Conservation (phyloP, 2,329 filamentous ascomycete species). For the Graphilbum fragrans region DNA sequence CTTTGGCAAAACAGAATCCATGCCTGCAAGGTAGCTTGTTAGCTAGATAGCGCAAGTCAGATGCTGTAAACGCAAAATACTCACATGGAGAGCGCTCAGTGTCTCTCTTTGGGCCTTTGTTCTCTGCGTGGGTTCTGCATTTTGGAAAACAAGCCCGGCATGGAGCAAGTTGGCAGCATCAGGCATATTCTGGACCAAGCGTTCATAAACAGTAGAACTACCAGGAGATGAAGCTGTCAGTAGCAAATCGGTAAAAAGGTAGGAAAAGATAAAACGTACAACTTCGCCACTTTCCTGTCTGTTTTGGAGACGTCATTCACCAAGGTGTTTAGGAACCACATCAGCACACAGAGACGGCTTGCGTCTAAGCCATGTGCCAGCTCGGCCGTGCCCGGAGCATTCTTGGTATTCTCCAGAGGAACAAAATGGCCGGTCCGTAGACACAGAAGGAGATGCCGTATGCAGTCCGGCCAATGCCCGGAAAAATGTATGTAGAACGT, state of each 20-base stretch:
- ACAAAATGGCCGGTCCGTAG: slow-evolving; percentile 34
- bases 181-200: slow-evolving; percentile 36
- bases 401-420: slow-evolving; percentile 31
- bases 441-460: slow-evolving; percentile 51
- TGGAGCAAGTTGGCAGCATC: slow-evolving; percentile 36
- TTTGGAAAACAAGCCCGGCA: slow-evolving; percentile 6
- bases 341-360: slow-evolving; percentile 39
- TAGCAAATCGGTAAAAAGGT: no score
- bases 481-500: slow-evolving; percentile 66
- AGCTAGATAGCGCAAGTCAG: neutral
- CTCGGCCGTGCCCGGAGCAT: slow-evolving; percentile 26
- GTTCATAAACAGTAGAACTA: slow-evolving; percentile 30
- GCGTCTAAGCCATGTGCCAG: slow-evolving; percentile 33
- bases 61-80: slow-evolving; percentile 2
- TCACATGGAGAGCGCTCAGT: slow-evolving; percentile 50
- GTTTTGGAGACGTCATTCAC: slow-evolving; percentile 58
- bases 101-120: slow-evolving; percentile 36
- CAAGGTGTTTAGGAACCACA: slow-evolving; percentile 53
- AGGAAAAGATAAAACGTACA: slow-evolving; percentile 25
- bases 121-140: neutral
- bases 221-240: neutral
- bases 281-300: slow-evolving; percentile 47
- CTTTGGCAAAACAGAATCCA: slow-evolving; percentile 67
- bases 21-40: slow-evolving; percentile 29
- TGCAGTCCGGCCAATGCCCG: slow-evolving; percentile 50